Evolutionary conservation across 129 eudicot genomes (phyloP).

Genomic region (Gnaphalium uliginosum): DNA sequence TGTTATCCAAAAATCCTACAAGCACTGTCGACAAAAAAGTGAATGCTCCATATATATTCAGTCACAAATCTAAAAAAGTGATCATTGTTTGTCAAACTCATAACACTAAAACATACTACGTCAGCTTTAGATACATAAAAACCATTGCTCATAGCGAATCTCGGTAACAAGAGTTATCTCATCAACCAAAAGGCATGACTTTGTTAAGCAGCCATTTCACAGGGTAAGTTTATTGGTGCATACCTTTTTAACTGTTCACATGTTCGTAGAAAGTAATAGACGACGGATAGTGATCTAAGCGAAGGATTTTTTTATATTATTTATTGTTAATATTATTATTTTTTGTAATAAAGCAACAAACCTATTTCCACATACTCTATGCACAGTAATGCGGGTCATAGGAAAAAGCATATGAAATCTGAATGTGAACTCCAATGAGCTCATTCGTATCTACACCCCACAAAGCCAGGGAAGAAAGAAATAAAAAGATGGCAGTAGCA

Average conservation of each 20-base stretch:
- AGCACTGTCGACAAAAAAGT: background rate
- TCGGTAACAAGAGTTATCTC: background rate
- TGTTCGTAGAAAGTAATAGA: conserved; percentile 1
- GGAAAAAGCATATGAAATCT: conserved; percentile 1
- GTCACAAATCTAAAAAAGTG: conserved; percentile 13
- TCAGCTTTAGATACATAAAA: background rate
- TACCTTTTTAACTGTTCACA: conserved; percentile 6
- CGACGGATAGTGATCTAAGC: background rate
- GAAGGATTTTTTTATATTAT: background rate
- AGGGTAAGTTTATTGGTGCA: conserved; percentile 8
- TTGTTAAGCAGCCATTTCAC: conserved; percentile 19
- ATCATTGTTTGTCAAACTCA: conserved; percentile 3
- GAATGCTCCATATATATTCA: background rate
- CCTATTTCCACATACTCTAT: conserved; percentile 11
- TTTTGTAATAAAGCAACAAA: conserved; percentile 9
- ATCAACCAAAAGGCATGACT: conserved; percentile 11
- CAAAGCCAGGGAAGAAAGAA: conserved; percentile 21
- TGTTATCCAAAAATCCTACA: conserved; percentile 12
- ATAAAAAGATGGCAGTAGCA: conserved; percentile 6
- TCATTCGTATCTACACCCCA: background rate
- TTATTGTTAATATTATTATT: background rate
- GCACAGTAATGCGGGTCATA: background rate
- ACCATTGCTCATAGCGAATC: background rate
- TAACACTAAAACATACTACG: conserved; percentile 4
- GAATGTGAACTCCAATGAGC: conserved; percentile 12